Evolutionary conservation across 768 basidiomycete species (phyloP), one percentile per base, ranked within the genome.

Genomic region (Clavaria fumosa): DNA sequence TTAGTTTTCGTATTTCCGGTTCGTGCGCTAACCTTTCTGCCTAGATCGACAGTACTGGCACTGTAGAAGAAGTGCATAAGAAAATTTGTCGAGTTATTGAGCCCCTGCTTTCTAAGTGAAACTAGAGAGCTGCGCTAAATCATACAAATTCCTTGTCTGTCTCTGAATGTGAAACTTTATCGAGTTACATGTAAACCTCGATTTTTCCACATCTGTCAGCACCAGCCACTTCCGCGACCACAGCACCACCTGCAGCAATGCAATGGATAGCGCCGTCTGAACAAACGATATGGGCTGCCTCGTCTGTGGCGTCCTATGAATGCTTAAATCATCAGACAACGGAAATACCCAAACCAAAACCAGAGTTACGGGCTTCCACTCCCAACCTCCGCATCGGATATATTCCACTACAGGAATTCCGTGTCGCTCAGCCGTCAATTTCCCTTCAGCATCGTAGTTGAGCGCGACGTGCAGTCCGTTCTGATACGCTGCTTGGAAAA

Each of bases 291-390:
- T 80, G 79, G 0, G 84, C 79, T 7, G 55, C 51, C 10, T 65
- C 58, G 43, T 88, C 81, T 19, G 48, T 46, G 7, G 63, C 56
- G 43, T 75, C 69, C 82, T 89, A 47, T 35, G 45, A 26, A 42
- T 32, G 26, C n/a, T n/a, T n/a, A 11, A 15, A 5, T 23, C 14
- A 31, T 22, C 23, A 39, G 24, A 3, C 30, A 20, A 27, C 14
- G 14, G 7, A 23, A 6, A 34, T 14, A 31, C 31, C 23, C 4
- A 7, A 24, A 40, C 42, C 43, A 15, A 3, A 24, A 12, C 12
- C 12, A 7, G 9, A 60, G 75, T 49, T 50, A 88, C 85, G 14
- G 89, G 90, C 28, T 61, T 62, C 90, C 90, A 95, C 46, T 81
- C 75, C 77, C 88, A 91, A 5, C 77, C 77, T 11, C 69, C 70